Percentiles rank a stretch among this genome's conserved stretches.
These are phyloP conservation scores for Arabis alpina DNA, from an alignment of 345 rosid genomes.

Conservation along the genomic window DNA sequence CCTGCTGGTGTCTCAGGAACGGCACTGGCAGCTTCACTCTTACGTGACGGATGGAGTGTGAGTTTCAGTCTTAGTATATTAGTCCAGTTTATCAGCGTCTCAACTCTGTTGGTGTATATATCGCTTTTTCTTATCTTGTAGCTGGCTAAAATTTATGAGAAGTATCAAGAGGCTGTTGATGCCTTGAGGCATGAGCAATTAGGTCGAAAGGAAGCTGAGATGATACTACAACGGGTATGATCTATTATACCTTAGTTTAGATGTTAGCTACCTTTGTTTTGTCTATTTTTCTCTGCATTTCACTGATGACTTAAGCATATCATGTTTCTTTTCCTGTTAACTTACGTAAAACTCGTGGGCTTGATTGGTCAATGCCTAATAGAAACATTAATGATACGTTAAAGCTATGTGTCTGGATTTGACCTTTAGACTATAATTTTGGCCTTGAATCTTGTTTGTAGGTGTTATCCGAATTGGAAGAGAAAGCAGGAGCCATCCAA, in stretches of 20 bases:
- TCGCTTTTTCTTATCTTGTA: slow-evolving; percentile 31
- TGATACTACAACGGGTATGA: slow-evolving; percentile 81
- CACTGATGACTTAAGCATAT: neutral
- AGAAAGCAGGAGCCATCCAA: slow-evolving; percentile 81
- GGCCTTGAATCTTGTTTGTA: slow-evolving; percentile 39
- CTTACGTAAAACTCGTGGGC: slow-evolving; percentile 3
- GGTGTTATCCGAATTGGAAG: slow-evolving; percentile 91
- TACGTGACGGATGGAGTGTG: slow-evolving; percentile 99
- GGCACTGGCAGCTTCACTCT: slow-evolving; percentile 89
- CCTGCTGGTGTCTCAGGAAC: slow-evolving; percentile 96
- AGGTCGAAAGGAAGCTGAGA: slow-evolving; percentile 94
- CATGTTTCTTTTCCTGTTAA: slow-evolving; percentile 16
- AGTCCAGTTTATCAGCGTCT: slow-evolving; percentile 20
- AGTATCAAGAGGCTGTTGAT: slow-evolving; percentile 98
- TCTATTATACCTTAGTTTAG: slow-evolving; percentile 24
- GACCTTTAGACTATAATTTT: slow-evolving; percentile 1
- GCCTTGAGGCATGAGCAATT: slow-evolving; percentile 93
- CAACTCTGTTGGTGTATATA: slow-evolving; percentile 19
- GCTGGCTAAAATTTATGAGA: slow-evolving; percentile 92
- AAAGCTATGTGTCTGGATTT: slow-evolving; percentile 17
- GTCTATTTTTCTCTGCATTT: slow-evolving; percentile 6
- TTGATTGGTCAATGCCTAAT: slow-evolving; percentile 17
- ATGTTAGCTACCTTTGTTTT: slow-evolving; percentile 19
- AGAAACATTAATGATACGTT: slow-evolving; percentile 5
- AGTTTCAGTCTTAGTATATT: slow-evolving; percentile 43